Evolutionary conservation across 2,329 filamentous ascomycete species (phyloP), one percentile per base, ranked within the genome.

Genomic region (Plenodomus tracheiphilus): DNA sequence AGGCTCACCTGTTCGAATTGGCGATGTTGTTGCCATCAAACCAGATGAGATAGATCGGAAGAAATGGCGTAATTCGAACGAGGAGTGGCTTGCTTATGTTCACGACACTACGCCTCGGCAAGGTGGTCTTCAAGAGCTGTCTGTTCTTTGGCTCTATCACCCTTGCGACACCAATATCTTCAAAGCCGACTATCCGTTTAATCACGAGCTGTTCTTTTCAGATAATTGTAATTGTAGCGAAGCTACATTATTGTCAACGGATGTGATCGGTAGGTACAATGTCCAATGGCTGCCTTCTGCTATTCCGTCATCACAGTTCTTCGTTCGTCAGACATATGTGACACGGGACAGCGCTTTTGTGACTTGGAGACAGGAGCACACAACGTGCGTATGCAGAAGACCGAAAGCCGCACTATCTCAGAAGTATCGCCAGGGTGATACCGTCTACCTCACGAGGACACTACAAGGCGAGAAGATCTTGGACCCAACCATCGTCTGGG

Each of bases 161-260:
- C 81, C 89, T 0, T 75, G 77, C 0, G 86, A 94, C 45, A 94
- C 90, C 0, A 81, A 86, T 0, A 88, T 91, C 37, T 81, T 79
- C 0, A 73, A 80, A 5, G 85, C 86, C 71, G 79, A 78, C 9
- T 95, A 93, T 58, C 86, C 86, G 0, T 85, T 83, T 69, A 53
- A 72, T 0, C 88, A 91, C 43, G 89, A 95, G 68, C 70, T 94
- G 0, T 94, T 94, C 53, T 71, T 93, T 0, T 89, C 85, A 0
- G 83, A 91, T 42, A 84, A 91, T 49, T 93, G 90, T 71, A 87
- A 85, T 1, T 94, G 89, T 53, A 66, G 74, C 0, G 75, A 81
- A 16, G 64, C 72, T 0, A 77, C 78, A 21, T 75, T 89, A 2
- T 57, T 75, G 0, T 77, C 79, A 1, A 69, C 79, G 0, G 79